These are phyloP conservation scores for Neurospora sp. DNA, from an alignment of 495 filamentous ascomycete genomes.

Conservation along the genomic window DNA sequence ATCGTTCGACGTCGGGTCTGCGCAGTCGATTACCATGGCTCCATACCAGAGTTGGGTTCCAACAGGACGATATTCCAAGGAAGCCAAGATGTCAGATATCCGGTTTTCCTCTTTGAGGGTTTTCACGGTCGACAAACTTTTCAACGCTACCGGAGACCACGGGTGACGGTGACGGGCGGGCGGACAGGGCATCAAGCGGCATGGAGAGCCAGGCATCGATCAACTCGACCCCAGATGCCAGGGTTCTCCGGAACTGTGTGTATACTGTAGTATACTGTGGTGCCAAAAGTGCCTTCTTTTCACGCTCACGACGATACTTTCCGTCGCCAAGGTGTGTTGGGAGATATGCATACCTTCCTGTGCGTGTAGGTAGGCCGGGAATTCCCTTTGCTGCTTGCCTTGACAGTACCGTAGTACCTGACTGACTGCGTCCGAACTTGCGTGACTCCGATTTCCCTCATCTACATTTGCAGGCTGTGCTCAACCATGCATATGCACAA, in stretches of 20 bases:
- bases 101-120: background rate
- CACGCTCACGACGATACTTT: background rate
- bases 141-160: background rate
- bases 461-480: constrained; percentile 29
- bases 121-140: background rate
- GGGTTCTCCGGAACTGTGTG: background rate
- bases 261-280: background rate
- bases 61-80: background rate
- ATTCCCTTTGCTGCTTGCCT: background rate
- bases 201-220: background rate
- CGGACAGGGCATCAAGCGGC: background rate
- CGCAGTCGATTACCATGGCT: background rate
- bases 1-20: background rate
- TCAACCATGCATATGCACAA: constrained; percentile 34
- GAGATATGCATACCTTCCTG: background rate
- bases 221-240: background rate
- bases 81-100: background rate
- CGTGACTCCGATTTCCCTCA: background rate
- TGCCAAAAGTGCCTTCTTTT: background rate
- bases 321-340: background rate
- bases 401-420: background rate
- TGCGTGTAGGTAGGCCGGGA: background rate
- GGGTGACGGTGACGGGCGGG: background rate
- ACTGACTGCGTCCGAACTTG: background rate
- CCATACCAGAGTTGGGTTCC: background rate